phyloP scores from a whole-genome alignment of 1,139 yeast species.

The Suzukiozyma palmioleophila region DNA sequence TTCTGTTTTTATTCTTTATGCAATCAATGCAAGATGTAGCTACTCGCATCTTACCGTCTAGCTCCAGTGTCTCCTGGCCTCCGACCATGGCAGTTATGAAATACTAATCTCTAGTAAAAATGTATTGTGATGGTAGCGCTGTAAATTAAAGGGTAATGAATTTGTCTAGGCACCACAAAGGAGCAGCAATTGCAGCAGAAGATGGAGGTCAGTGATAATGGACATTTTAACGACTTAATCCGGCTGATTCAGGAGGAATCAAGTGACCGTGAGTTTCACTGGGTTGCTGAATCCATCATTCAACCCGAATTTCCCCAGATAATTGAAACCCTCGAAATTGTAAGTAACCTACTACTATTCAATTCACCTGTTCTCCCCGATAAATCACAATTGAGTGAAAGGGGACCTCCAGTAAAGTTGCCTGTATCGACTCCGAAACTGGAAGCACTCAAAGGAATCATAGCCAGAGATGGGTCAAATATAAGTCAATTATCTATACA shows the following conservation, averaged over 20 bases:
- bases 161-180: too few relatives aligned
- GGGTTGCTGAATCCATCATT: slow-evolving; percentile 31
- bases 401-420: slow-evolving; percentile 38
- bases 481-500: slow-evolving; percentile 27
- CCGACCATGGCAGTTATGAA: too few relatives aligned
- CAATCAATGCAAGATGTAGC: too few relatives aligned
- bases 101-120: too few relatives aligned
- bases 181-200: too few relatives aligned
- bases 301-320: slow-evolving; percentile 38
- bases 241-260: slow-evolving; percentile 16
- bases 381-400: slow-evolving; percentile 19
- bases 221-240: background rate
- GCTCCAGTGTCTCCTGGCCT: too few relatives aligned
- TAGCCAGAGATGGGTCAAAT: slow-evolving; percentile 39
- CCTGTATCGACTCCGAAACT: slow-evolving; percentile 36
- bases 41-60: too few relatives aligned
- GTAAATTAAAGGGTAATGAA: too few relatives aligned
- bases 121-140: too few relatives aligned
- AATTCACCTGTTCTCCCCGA: slow-evolving; percentile 40
- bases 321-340: slow-evolving; percentile 36
- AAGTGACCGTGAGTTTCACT: slow-evolving; percentile 37
- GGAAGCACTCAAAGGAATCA: slow-evolving; percentile 39
- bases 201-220: background rate
- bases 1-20: too few relatives aligned
- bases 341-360: slow-evolving; percentile 33